Conservation (phyloP, 306 rosid species). For the Luffa acutangula region DNA sequence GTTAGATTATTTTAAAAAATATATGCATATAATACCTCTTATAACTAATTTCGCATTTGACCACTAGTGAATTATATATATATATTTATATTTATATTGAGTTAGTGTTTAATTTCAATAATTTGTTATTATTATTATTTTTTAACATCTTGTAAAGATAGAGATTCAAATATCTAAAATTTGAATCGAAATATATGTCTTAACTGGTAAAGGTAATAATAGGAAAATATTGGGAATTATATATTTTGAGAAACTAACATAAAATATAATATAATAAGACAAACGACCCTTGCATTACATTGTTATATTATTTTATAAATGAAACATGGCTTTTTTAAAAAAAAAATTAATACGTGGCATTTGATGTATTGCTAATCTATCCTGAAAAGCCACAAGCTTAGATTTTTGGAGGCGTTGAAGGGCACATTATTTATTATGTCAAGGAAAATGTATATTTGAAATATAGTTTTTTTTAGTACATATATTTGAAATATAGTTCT, state of each 20-base stretch:
- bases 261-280: not conserved
- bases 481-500: not conserved
- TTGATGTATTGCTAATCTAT: not conserved
- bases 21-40: no score
- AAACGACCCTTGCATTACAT: not conserved
- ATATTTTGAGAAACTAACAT: not conserved
- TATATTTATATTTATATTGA: no score
- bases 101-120: no score
- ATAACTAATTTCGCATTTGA: no score
- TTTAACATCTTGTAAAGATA: no score
- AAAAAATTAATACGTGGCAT: not conserved
- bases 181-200: no score
- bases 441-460: not conserved
- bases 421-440: not conserved
- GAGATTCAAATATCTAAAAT: no score
- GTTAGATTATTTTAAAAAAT: no score
- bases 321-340: not conserved
- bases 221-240: no score
- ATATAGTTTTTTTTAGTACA: not conserved
- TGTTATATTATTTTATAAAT: not conserved
- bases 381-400: not conserved
- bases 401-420: not conserved
- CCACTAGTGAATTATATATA: no score
- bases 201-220: no score
- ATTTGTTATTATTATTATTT: no score